Evolutionary conservation across 192 early-diverging fungal genomes (phyloP), one percentile per base, ranked within the genome.

Genomic region (Coemansia sp.): DNA sequence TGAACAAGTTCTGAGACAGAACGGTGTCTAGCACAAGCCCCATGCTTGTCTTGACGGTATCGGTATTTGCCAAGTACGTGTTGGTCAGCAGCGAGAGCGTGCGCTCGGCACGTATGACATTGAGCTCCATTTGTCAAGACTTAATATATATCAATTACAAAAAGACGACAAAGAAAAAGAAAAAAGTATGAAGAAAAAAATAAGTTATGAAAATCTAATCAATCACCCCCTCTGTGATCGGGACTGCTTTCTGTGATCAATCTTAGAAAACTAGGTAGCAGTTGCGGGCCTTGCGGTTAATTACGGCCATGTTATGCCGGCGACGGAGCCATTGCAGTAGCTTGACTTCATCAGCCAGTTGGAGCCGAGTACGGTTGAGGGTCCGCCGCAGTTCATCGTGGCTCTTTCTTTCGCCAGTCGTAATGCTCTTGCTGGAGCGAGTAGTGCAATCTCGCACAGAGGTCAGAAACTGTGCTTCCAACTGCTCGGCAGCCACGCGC

Each of bases 301-400:
- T 68, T n/a, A 82, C 66, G 0, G 75, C 69, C 60, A 66, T 62
- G 41, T 82, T 82, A 60, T 82, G 80, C 4, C 80, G 71, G 2
- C 80, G 75, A 12, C 80, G 47, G 16, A 82, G 75, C 80, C 80
- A 76, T 45, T 82, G 80, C 61, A 77, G 63, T 40, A 72, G 30
- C 63, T 70, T 77, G 58, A 82, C 69, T n/a, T 82, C 80, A 53
- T 77, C 75, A 13, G 71, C 71, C 29, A 82, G 69, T 43, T 70
- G 80, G 15, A 70, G 45, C 16, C 75, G 68, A 1, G 80, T 65
- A 18, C 71, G 65, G 53, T 65, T 55, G 43, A 82, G 71, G 4
- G 63, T 8, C 9, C 43, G 61, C 38, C 80, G 71, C 50, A 82
- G 64, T n/a, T 55, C 59, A 4, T 74, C 75, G 34, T 82, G 80